Base-by-base conservation (phyloP, 768 basidiomycete genomes). In the Termitomyces bulborhizus region DNA sequence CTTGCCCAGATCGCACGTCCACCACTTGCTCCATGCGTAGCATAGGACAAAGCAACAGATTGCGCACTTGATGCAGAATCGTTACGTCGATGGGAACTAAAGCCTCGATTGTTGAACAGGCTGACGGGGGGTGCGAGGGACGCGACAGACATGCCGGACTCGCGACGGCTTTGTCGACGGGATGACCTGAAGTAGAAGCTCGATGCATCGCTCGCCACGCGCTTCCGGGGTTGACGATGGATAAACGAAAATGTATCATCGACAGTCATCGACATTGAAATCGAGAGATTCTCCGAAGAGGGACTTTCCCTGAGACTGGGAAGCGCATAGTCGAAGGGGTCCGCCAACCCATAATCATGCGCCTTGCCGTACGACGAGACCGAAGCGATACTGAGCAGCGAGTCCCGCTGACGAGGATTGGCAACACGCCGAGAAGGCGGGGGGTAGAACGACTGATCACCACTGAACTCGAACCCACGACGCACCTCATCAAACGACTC, bases 401-500 rank as follows among this genome's bases (percentile, higher is more conserved):
- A 88, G 37, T 85, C 83, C 13, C 78, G 79, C 46, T 72, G 74
- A 8, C 64, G 63, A 47, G 47, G 46, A 46, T 85, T 81, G 44
- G 64, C 68, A 13, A 54, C 67, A 26, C 71, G 72, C 16, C 71
- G 72, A 34, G 68, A 36, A 50, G 29, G 75, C 69, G 11, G 81
- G 79, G 85, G 84, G 62, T 87, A 90, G 66, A 88, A 89, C 1
- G 78, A 71, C 1, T 86, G 79, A 46, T 78, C 72, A 7, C 78
- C 73, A 27, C 74, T 74, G 66, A 88, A 90, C 64, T 91, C 89
- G 57, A 90, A 92, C 1, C 84, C 87, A 48, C 87, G 78, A 31
- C 88, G 73, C n/a, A 90, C 80, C 63, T 90, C 89, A 18, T 85
- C 84, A 59, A 90, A 92, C 0, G 86, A 85, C 45, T 85, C 83